Base-by-base conservation (phyloP, 495 filamentous ascomycete species). In the Penicillium argentinense region DNA sequence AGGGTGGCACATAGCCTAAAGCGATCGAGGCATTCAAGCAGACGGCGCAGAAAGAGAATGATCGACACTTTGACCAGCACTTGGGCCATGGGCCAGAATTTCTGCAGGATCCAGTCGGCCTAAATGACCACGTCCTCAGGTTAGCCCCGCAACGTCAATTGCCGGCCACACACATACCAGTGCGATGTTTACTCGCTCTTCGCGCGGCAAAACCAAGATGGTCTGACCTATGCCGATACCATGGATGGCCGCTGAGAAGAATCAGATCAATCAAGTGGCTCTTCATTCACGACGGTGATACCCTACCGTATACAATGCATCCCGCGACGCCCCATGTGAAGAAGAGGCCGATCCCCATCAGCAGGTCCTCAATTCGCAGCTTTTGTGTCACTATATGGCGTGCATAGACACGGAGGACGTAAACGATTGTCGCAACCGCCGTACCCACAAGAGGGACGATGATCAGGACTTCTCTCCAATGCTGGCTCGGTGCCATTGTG, bases 21-120 rank as follows among this genome's bases (percentile, higher is more conserved):
- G 2, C 29, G 22, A 19, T 34, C 27, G 2, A 66, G 28, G 1
- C 51, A 45, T 1, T 57, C 55, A n/a, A 68, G 45, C 2, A 64
- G 28, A 5, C 55, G 42, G 8, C 57, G 60, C 24, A 66, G 60
- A 33, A 69, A 58, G 9, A 70, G 21, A 3, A 72, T 54, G 43
- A 73, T 69, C 8, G 68, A 69, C 1, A 64, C 39, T 45, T 73
- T 73, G 39, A 65, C 56, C 24, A 67, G 52, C 21, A 61, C 51
- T 38, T 66, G 59, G 2, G 60, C 45, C 0, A 45, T 18, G 0
- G 53, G 47, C 59, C 59, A 65, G 32, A 60, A 62, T 25, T 62
- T 62, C 25, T 60, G 45, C 6, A 48, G 22, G 11, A 65, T 47
- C 62, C 62, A 65, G 23, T 56, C 49, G 36, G 48, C 14, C 60